phyloP scores from a whole-genome alignment of 768 basidiomycete species.

The Mycena albidolilacea region DNA sequence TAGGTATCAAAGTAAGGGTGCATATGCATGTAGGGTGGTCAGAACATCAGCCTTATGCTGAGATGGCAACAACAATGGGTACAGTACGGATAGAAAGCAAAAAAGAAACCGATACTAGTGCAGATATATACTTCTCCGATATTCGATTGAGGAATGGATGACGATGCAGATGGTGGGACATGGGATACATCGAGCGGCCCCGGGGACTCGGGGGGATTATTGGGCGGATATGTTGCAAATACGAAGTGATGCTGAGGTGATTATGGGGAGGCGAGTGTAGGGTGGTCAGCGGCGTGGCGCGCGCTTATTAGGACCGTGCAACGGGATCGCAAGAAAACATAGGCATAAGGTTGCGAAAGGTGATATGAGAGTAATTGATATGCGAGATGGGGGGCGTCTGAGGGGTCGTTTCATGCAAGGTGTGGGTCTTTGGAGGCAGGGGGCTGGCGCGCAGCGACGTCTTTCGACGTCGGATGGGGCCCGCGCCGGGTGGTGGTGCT shows the following conservation, averaged over 20 bases:
- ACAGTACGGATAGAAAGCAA: constrained; percentile 24
- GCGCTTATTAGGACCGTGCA: constrained; percentile 48
- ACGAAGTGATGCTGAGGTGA: constrained; percentile 32
- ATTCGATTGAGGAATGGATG: constrained; percentile 30
- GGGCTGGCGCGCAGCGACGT: constrained; percentile 66
- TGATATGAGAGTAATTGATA: constrained; percentile 64
- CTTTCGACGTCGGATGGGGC: constrained; percentile 75
- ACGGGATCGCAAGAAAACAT: constrained; percentile 58
- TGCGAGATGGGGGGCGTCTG: constrained; percentile 54
- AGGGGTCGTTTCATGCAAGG: constrained; percentile 41
- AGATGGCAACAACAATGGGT: constrained; percentile 31
- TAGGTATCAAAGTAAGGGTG: constrained; percentile 24
- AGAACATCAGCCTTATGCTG: constrained; percentile 41
- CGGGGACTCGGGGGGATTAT: constrained; percentile 30
- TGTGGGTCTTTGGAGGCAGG: constrained; percentile 49
- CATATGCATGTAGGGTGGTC: constrained; percentile 17
- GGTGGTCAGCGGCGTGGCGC: constrained; percentile 46
- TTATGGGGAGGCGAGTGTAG: constrained; percentile 43
- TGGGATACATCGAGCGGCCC: constrained; percentile 34
- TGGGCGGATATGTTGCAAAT: constrained; percentile 29
- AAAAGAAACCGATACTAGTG: constrained; percentile 35
- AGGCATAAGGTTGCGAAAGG: constrained; percentile 76
- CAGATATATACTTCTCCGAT: constrained; percentile 33
- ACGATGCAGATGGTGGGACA: constrained; percentile 28
- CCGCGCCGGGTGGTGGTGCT: constrained; percentile 50